Evolutionary conservation across 1,139 yeast species (phyloP).

Genomic region (Debaryomyces robertsiae): DNA sequence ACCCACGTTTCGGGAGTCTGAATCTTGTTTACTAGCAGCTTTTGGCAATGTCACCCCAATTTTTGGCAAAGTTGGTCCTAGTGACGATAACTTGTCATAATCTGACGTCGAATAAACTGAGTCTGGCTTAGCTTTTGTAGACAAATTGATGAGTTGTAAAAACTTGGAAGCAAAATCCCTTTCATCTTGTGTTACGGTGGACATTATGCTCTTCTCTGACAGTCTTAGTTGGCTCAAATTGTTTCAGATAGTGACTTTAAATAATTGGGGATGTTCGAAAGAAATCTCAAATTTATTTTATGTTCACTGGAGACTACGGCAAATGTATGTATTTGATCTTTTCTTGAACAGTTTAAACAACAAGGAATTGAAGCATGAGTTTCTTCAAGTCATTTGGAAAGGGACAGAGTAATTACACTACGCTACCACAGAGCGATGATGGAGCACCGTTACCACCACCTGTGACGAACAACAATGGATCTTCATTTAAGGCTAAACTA

Average conservation of each 20-base stretch:
- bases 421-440: constrained; percentile 37
- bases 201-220: constrained; percentile 5
- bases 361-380: constrained; percentile 31
- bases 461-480: constrained; percentile 27
- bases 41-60: constrained; percentile 33
- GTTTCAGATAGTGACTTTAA: neutral
- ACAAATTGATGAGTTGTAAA: constrained; percentile 35
- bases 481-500: constrained; percentile 31
- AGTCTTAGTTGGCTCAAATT: neutral
- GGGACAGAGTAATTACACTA: constrained; percentile 27
- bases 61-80: constrained; percentile 47
- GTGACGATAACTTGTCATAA: constrained; percentile 34
- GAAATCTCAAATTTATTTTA: constrained; percentile 4
- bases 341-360: no score
- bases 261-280: constrained; percentile 4
- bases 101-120: constrained; percentile 35
- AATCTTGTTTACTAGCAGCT: neutral
- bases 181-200: constrained; percentile 12
- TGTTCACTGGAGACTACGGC: no score
- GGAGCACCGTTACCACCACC: constrained; percentile 46
- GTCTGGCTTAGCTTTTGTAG: constrained; percentile 27
- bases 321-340: no score
- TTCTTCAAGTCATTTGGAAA: constrained; percentile 39
- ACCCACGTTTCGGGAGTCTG: constrained; percentile 12
- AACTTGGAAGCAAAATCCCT: constrained; percentile 38